These are phyloP conservation scores for Fusarium concolor DNA, from an alignment of 2,329 filamentous ascomycete species.

Conservation along the genomic window DNA sequence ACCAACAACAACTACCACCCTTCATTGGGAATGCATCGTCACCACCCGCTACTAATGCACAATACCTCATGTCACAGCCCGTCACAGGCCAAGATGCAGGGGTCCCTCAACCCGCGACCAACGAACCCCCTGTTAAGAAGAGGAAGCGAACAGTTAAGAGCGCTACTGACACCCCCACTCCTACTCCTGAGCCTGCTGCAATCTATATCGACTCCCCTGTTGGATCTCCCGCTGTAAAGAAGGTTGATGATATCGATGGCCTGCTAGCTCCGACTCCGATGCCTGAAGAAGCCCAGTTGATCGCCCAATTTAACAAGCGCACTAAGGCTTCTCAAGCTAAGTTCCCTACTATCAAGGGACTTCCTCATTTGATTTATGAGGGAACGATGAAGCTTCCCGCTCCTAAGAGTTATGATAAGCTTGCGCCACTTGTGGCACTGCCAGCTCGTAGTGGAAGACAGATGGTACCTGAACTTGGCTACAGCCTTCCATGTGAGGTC, in stretches of 20 bases:
- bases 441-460: constrained; percentile 54
- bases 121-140: constrained; percentile 53
- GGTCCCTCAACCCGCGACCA: constrained; percentile 32
- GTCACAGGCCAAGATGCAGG: constrained; percentile 38
- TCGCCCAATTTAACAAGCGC: constrained; percentile 55
- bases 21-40: constrained; percentile 36
- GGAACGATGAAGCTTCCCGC: constrained; percentile 57
- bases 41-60: constrained; percentile 34
- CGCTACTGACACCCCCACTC: constrained; percentile 42
- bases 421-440: constrained; percentile 57
- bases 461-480: constrained; percentile 55
- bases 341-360: constrained; percentile 54
- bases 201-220: constrained; percentile 46
- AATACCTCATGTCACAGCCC: constrained; percentile 43
- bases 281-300: constrained; percentile 50
- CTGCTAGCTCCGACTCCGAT: constrained; percentile 49
- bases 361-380: constrained; percentile 53
- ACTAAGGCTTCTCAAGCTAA: constrained; percentile 53
- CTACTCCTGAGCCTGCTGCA: constrained; percentile 44
- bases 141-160: constrained; percentile 52
- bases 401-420: constrained; percentile 60
- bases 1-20: constrained; percentile 40
- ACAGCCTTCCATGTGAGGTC: constrained; percentile 57
- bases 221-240: constrained; percentile 47
- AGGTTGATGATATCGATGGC: constrained; percentile 51